Conservation (phyloP, 192 early-diverging fungal species). For the Coemansia guatemalensis region DNA sequence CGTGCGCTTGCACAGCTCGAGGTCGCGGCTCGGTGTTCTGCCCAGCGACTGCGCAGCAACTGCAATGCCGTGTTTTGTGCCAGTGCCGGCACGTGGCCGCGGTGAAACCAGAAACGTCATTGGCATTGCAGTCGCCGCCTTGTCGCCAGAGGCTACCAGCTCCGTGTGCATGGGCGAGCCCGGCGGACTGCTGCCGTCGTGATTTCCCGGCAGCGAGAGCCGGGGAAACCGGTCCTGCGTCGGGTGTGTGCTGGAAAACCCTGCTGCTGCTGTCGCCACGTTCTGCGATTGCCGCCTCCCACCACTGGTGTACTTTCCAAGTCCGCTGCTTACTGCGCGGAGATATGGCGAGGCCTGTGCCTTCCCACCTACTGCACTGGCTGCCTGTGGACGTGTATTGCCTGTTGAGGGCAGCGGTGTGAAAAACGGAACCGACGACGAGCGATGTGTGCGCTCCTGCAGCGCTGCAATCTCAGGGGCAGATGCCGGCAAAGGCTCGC, state of each 20-base stretch:
- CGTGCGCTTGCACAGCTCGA: conserved; percentile 32
- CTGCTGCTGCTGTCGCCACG: conserved; percentile 6
- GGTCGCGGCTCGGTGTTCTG: conserved; percentile 33
- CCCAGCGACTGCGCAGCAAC: conserved; percentile 18
- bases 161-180: conserved; percentile 29
- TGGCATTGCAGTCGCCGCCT: conserved; percentile 15
- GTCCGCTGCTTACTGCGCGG: conserved; percentile 41
- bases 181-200: conserved; percentile 18
- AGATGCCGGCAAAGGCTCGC: background rate
- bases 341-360: conserved; percentile 41
- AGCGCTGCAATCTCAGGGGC: background rate
- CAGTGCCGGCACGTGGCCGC: conserved; percentile 40
- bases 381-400: background rate
- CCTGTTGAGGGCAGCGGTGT: conserved; percentile 24
- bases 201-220: conserved; percentile 22
- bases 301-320: conserved; percentile 8
- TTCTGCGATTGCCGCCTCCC: conserved; percentile 15
- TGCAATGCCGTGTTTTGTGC: conserved; percentile 24
- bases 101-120: conserved; percentile 54
- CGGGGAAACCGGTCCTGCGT: conserved; percentile 36
- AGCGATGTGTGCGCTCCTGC: conserved; percentile 48
- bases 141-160: conserved; percentile 19
- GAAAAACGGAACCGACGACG: conserved; percentile 49
- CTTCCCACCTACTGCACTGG: conserved; percentile 4
- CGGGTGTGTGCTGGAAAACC: conserved; percentile 20